phyloP scores from a whole-genome alignment of 768 basidiomycete species.

The Tulasnella sp. region DNA sequence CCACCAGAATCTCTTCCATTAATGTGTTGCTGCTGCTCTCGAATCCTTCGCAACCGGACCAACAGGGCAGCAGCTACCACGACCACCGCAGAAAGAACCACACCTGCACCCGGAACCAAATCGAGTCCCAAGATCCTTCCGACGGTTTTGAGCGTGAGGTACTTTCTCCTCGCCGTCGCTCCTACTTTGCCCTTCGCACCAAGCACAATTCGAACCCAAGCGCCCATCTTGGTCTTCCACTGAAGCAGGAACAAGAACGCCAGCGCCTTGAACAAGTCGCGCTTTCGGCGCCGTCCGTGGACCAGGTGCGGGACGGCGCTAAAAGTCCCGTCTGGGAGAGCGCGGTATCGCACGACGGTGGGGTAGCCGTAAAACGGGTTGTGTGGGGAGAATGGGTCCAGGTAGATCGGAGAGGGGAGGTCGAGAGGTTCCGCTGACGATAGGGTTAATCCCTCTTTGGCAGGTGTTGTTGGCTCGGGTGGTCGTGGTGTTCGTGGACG shows the following conservation, averaged over 20 bases:
- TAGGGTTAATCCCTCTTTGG: background rate
- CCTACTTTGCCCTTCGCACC: background rate
- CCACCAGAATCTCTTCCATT: background rate
- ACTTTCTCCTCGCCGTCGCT: background rate
- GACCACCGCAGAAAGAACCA: background rate
- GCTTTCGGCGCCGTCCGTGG: conserved; percentile 14
- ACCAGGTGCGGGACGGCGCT: background rate
- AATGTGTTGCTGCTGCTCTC: background rate
- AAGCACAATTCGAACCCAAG: background rate
- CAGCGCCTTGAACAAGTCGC: conserved; percentile 9
- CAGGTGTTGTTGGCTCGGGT: background rate
- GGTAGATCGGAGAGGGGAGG: background rate
- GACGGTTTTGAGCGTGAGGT: background rate
- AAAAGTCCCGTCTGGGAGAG: background rate
- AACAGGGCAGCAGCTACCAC: background rate
- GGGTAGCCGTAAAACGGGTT: conserved; percentile 17
- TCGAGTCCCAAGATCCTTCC: background rate
- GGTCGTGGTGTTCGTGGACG: background rate
- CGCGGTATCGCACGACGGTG: background rate
- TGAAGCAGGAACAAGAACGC: conserved; percentile 7
- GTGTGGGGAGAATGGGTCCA: background rate
- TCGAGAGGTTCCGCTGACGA: background rate
- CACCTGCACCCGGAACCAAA: background rate
- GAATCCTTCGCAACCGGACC: background rate
- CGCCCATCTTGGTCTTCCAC: background rate